These are phyloP conservation scores for Endocladia muricata DNA, from an alignment of 31 red algal species.

Conservation along the genomic window DNA sequence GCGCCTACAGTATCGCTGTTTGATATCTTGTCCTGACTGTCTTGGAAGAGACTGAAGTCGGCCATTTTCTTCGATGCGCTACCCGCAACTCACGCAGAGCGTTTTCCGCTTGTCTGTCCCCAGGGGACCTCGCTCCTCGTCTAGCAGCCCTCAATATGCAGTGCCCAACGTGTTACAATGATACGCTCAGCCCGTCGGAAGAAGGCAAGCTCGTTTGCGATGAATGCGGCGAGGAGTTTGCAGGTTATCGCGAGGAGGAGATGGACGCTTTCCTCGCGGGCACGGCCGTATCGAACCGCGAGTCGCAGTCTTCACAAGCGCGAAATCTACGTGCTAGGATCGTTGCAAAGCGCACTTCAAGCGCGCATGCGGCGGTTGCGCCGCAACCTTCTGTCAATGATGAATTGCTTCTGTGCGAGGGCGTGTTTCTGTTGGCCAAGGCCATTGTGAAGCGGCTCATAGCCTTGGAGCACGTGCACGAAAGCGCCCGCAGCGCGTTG, in stretches of 20 bases:
- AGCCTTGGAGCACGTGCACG: background rate
- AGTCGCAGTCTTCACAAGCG: constrained; percentile 43
- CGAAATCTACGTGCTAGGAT: background rate
- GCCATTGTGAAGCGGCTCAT: constrained; percentile 1
- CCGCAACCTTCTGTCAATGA: background rate
- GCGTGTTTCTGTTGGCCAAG: constrained; percentile 27
- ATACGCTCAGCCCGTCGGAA: constrained; percentile 6
- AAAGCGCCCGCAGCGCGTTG: background rate
- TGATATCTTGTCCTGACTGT: too few relatives aligned
- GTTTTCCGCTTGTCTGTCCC: too few relatives aligned
- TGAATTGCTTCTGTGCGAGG: constrained; percentile 22
- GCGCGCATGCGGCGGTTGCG: background rate
- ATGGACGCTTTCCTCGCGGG: constrained; percentile 12
- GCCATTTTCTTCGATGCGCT: too few relatives aligned
- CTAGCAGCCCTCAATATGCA: constrained; percentile 1
- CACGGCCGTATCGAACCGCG: constrained; percentile 30
- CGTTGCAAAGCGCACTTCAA: background rate
- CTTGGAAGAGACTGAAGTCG: too few relatives aligned
- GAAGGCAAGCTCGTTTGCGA: constrained; percentile 46
- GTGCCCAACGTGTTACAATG: constrained; percentile 35
- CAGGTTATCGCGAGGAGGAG: constrained; percentile 39
- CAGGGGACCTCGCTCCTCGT: background rate
- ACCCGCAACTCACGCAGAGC: too few relatives aligned
- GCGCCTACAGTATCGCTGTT: too few relatives aligned
- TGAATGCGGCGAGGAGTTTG: constrained; percentile 37